Base-by-base conservation (phyloP, 2,329 filamentous ascomycete genomes). In the Colletotrichum ledebouriae region DNA sequence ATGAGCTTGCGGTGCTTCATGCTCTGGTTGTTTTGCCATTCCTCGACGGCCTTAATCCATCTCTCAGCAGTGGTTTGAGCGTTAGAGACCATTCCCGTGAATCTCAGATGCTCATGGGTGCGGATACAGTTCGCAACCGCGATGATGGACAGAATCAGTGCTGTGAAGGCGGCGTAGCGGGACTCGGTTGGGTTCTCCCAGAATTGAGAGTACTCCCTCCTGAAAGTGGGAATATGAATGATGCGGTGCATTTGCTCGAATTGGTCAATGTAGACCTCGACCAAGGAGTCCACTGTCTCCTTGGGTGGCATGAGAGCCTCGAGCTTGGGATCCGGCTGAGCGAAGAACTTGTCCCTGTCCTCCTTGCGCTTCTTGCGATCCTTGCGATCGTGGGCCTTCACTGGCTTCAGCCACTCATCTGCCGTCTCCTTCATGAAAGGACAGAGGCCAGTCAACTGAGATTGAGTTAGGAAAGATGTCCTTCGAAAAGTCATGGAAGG, bases 361-460 rank as follows among this genome's bases (percentile, higher is more conserved):
- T 84, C 80, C 69, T 83, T 82, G 55, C 85, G 81, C 72, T 84
- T 84, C 73, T 81, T 81, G 57, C 86, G 84, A 72, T 89, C 86
- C 77, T 89, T 88, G 71, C 81, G 80, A 47, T 83, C 79, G 70
- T 86, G 84, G 29, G 87, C 81, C 42, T 87, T 86, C 50, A 89
- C 83, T 7, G 87, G 87, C 59, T 84, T 82, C 62, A 89, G 81
- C 86, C 87, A 89, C 74, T 89, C 86, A 60, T 88, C 85, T 10
- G 87, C 86, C 1, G 86, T 89, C 77, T 89, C 86, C 71, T 84
- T 85, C 87, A 89, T 89, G 67, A 89, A 89, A 13, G 86, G 84
- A 52, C 83, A 86, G 52, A 89, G 80, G 2, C 87, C 87, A 2
- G 85, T 84, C 72, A 87, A 78, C 79, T 79, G 59, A 33, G 11